Conservation (phyloP, 140 eudicot species). For the Cichorium intybus region DNA sequence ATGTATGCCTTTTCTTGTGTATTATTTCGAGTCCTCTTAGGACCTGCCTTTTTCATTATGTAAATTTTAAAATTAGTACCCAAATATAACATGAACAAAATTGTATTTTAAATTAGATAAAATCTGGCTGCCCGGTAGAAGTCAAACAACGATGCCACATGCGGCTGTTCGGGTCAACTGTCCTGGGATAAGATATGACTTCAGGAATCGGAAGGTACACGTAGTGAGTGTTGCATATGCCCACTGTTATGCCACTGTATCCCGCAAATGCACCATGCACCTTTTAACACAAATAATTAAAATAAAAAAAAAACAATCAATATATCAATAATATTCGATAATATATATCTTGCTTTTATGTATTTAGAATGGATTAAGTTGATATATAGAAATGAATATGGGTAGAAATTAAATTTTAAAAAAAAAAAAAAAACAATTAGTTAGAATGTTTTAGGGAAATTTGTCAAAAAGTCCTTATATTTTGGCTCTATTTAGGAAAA, state of each 20-base stretch:
- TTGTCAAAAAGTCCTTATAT: no score
- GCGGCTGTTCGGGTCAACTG: slow-evolving; percentile 94
- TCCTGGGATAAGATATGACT: slow-evolving; percentile 78
- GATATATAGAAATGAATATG: no score
- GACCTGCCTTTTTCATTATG: background rate
- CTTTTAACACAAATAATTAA: slow-evolving; percentile 33
- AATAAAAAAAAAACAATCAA: slow-evolving; percentile 13
- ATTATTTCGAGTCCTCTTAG: background rate
- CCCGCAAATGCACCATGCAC: slow-evolving; percentile 99
- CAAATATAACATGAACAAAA: background rate
- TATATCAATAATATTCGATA: no score
- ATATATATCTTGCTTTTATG: no score
- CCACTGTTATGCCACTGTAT: slow-evolving; percentile 97
- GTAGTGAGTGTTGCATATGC: slow-evolving; percentile 96
- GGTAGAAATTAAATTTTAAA: no score
- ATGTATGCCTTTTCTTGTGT: background rate
- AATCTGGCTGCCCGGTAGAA: slow-evolving; percentile 98
- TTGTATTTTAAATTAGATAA: slow-evolving; percentile 34
- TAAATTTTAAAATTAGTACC: no score
- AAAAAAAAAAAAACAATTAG: no score
- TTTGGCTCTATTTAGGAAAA: no score
- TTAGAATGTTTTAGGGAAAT: no score
- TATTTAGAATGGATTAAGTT: no score
- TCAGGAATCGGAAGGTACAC: slow-evolving; percentile 96
- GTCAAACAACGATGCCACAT: slow-evolving; percentile 99